These are phyloP conservation scores for Cryptococcus neoformans DNA, from an alignment of 1,284 basidiomycete species.

Conservation along the genomic window DNA sequence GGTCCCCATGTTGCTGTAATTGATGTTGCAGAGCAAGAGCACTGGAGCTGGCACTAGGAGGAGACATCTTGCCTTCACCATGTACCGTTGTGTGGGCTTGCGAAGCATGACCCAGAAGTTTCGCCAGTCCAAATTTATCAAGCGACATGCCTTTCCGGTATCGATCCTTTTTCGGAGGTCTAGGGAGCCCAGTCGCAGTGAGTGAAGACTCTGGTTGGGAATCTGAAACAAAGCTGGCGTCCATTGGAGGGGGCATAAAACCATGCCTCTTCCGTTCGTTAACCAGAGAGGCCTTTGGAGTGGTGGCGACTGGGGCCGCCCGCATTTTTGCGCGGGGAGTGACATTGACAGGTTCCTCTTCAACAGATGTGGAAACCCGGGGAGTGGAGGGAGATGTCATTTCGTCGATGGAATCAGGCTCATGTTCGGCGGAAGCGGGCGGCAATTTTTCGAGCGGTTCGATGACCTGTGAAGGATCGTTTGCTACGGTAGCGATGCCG, in stretches of 20 bases:
- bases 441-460: background rate
- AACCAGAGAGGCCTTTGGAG: slow-evolving; percentile 11
- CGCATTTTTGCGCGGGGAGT: slow-evolving; percentile 16
- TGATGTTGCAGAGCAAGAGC: slow-evolving; percentile 13
- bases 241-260: slow-evolving; percentile 14
- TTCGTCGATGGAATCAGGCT: slow-evolving; percentile 7
- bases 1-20: slow-evolving; percentile 7
- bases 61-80: slow-evolving; percentile 15
- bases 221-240: background rate
- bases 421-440: slow-evolving; percentile 15
- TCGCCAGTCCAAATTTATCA: slow-evolving; percentile 69
- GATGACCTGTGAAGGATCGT: background rate
- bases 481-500: background rate
- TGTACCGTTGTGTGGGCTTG: slow-evolving; percentile 10
- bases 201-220: slow-evolving; percentile 12
- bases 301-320: slow-evolving; percentile 2
- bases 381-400: slow-evolving; percentile 31
- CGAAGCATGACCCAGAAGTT: slow-evolving; percentile 54
- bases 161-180: slow-evolving; percentile 46
- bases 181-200: slow-evolving; percentile 17
- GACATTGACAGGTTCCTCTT: slow-evolving; percentile 9
- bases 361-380: slow-evolving; percentile 13
- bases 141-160: slow-evolving; percentile 63
- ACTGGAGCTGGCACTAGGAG: slow-evolving; percentile 18
- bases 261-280: slow-evolving; percentile 15